Evolutionary conservation across 345 rosid genomes (phyloP).

Genomic region (Erucastrum elatum): DNA sequence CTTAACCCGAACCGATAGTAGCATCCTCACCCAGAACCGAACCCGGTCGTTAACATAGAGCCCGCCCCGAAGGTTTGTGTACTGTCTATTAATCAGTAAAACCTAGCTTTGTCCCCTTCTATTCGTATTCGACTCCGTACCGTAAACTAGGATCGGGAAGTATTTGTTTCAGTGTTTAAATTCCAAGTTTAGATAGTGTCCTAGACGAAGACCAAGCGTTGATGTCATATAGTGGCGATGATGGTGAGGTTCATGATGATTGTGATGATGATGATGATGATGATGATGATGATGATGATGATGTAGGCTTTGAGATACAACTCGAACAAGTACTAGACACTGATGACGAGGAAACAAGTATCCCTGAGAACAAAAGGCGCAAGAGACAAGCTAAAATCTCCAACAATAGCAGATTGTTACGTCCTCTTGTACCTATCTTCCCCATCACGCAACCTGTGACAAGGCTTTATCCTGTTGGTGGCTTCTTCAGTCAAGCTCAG

Average conservation of each 20-base stretch:
- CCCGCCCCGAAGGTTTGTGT: too few relatives aligned
- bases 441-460: conserved; percentile 44
- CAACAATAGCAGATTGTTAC: conserved; percentile 67
- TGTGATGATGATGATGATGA: conserved; percentile 60
- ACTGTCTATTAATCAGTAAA: too few relatives aligned
- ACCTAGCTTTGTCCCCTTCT: too few relatives aligned
- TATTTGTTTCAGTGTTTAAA: too few relatives aligned
- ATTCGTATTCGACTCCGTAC: too few relatives aligned
- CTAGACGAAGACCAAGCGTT: not conserved
- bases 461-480: conserved; percentile 39
- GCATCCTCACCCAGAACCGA: too few relatives aligned
- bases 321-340: conserved; percentile 71
- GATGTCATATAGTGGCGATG: conserved; percentile 67
- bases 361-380: conserved; percentile 28
- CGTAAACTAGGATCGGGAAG: too few relatives aligned
- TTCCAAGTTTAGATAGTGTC: too few relatives aligned
- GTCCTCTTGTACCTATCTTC: conserved; percentile 71
- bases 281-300: conserved; percentile 79
- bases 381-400: conserved; percentile 60
- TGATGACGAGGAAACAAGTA: conserved; percentile 59
- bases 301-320: conserved; percentile 88
- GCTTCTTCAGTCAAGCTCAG: conserved; percentile 56
- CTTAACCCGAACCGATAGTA: too few relatives aligned
- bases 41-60: too few relatives aligned
- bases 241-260: too few relatives aligned